These are phyloP conservation scores for Madurella mycetomatis DNA, from an alignment of 2,329 filamentous ascomycete species.

Conservation along the genomic window DNA sequence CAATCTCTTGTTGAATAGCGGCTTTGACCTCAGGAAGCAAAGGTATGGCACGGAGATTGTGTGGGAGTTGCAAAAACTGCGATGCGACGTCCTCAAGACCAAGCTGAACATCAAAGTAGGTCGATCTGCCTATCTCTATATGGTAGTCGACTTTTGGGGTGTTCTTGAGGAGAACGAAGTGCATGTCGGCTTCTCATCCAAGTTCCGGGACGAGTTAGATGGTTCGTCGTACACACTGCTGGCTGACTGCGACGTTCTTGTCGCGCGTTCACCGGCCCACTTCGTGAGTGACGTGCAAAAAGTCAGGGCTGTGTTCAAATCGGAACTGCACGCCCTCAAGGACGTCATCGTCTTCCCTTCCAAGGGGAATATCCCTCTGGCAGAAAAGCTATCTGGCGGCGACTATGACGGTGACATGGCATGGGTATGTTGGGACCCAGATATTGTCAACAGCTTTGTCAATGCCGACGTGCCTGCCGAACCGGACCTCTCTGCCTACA, in stretches of 20 bases:
- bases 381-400: conserved; percentile 68
- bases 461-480: conserved; percentile 51
- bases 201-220: conserved; percentile 52
- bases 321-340: conserved; percentile 61
- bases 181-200: conserved; percentile 62
- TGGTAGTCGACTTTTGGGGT: conserved; percentile 63
- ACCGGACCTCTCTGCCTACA: conserved; percentile 44
- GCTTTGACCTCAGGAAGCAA: conserved; percentile 51
- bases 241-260: conserved; percentile 56
- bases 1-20: conserved; percentile 52
- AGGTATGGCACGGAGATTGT: conserved; percentile 47
- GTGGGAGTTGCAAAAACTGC: conserved; percentile 43
- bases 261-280: conserved; percentile 66
- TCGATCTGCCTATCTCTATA: conserved; percentile 58
- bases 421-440: conserved; percentile 70
- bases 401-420: conserved; percentile 79
- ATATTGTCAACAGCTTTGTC: conserved; percentile 61
- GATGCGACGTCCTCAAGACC: conserved; percentile 49
- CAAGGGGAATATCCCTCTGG: conserved; percentile 58
- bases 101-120: conserved; percentile 59
- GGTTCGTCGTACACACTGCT: conserved; percentile 51
- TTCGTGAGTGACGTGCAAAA: conserved; percentile 69
- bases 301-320: conserved; percentile 54
- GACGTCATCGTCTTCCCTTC: conserved; percentile 76
- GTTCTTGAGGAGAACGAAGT: conserved; percentile 61